phyloP scores from a whole-genome alignment of 352 stramenopile species.

The Plasmopara viticola region DNA sequence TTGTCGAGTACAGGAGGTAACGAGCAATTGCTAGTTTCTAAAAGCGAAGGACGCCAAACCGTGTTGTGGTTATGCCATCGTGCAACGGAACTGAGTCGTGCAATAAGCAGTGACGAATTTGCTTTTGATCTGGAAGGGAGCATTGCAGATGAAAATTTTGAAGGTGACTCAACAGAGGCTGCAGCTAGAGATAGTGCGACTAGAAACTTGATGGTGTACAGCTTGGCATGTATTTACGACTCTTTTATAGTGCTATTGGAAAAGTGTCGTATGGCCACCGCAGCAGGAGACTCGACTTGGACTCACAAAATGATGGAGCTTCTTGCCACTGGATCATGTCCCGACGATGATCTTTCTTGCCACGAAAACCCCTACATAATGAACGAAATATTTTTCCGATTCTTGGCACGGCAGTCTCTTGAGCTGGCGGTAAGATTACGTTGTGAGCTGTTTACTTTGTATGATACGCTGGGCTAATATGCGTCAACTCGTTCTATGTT shows the following conservation, averaged over 20 bases:
- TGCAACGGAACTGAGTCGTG: conserved; percentile 18
- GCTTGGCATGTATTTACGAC: conserved; percentile 35
- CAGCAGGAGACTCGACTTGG: conserved; percentile 21
- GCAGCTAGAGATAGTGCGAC: conserved; percentile 8
- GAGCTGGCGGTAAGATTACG: conserved; percentile 33
- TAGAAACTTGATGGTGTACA: conserved; percentile 22
- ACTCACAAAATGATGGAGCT: conserved; percentile 28
- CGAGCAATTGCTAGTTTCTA: conserved; percentile 21
- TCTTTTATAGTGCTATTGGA: conserved; percentile 34
- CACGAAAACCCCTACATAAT: conserved; percentile 5
- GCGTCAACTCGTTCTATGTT: conserved; percentile 3
- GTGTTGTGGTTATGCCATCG: conserved; percentile 46
- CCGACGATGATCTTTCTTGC: conserved; percentile 13
- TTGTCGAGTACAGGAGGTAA: conserved; percentile 14
- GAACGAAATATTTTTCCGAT: conserved; percentile 40
- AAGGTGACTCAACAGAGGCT: conserved; percentile 7
- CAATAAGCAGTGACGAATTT: conserved; percentile 27
- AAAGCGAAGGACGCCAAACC: conserved; percentile 38
- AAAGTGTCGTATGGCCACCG: conserved; percentile 19
- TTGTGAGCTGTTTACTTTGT: not conserved
- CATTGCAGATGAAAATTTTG: conserved; percentile 11
- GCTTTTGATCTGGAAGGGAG: conserved; percentile 15
- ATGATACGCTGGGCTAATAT: not conserved
- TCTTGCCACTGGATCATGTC: conserved; percentile 24
- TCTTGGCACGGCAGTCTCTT: conserved; percentile 39